These are phyloP conservation scores for Beta corolliflora DNA, from an alignment of 179 eudicot species.

Conservation along the genomic window DNA sequence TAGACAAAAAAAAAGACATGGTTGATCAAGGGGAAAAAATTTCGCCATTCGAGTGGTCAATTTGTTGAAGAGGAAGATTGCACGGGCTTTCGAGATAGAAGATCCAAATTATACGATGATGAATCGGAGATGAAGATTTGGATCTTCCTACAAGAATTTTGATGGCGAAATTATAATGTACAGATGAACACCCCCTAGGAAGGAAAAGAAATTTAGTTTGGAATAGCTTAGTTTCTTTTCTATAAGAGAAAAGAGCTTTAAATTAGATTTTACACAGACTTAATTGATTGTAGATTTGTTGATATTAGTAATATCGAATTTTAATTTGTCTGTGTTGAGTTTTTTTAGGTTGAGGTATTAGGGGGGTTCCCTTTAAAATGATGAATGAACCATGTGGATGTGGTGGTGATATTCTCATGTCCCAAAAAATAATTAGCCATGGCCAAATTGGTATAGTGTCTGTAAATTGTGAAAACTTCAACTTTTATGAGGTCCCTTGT, in stretches of 20 bases:
- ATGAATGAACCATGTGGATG: background rate
- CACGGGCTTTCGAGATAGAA: background rate
- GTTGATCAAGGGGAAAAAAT: slow-evolving; percentile 1
- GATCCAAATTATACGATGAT: background rate
- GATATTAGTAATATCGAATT: slow-evolving; percentile 13
- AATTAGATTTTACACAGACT: slow-evolving; percentile 30
- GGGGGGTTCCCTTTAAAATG: background rate
- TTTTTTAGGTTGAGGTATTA: slow-evolving; percentile 6
- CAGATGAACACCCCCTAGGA: background rate
- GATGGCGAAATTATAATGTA: slow-evolving; percentile 25
- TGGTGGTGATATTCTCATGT: slow-evolving; percentile 1
- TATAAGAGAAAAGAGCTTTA: slow-evolving; percentile 10
- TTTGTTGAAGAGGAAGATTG: slow-evolving; percentile 8
- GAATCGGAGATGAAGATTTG: background rate
- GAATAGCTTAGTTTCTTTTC: slow-evolving; percentile 34
- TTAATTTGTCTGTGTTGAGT: slow-evolving; percentile 33
- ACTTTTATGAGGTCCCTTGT: slow-evolving; percentile 22
- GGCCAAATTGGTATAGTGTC: slow-evolving; percentile 15
- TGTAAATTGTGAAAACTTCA: slow-evolving; percentile 28
- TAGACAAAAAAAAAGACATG: slow-evolving; percentile 5
- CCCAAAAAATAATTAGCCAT: slow-evolving; percentile 20
- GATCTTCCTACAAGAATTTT: slow-evolving; percentile 5
- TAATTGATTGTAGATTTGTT: slow-evolving; percentile 23
- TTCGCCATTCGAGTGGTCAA: too few species aligned
- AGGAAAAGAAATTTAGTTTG: slow-evolving; percentile 25